A percentile compares a stretch with the other conserved stretches of the same genome.
Conservation (phyloP, 2,329 filamentous ascomycete genomes). For the Penicillium decumbens region DNA sequence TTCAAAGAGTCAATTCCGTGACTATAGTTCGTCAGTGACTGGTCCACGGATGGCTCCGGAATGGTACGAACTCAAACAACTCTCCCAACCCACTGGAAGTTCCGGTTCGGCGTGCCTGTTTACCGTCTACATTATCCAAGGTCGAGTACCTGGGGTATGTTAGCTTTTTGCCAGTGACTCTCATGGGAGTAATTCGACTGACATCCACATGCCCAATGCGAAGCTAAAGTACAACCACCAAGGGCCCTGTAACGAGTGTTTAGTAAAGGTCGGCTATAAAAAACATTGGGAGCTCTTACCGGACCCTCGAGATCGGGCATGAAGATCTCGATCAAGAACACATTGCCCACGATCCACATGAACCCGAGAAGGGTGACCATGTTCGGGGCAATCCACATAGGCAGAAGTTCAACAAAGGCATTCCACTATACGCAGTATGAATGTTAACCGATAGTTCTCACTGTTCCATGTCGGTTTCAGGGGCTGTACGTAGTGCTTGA, state of each 20-base stretch:
- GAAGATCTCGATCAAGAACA: slow-evolving; percentile 67
- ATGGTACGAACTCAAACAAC: slow-evolving; percentile 70
- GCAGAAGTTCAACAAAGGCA: slow-evolving; percentile 83
- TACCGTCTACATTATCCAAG: slow-evolving; percentile 98
- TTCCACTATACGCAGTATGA: slow-evolving; percentile 68
- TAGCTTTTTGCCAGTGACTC: slow-evolving; percentile 6
- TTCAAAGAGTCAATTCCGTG: slow-evolving; percentile 98
- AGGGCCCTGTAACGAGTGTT: slow-evolving; percentile 57
- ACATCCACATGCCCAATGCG: slow-evolving; percentile 94
- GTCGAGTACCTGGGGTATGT: slow-evolving; percentile 64
- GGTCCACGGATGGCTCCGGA: slow-evolving; percentile 6
- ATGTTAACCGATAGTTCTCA: not conserved
- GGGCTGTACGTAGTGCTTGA: slow-evolving; percentile 78
- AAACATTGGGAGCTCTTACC: slow-evolving; percentile 49
- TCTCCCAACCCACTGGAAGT: slow-evolving; percentile 93
- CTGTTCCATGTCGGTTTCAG: not conserved
- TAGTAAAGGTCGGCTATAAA: slow-evolving; percentile 4
- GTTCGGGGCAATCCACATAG: slow-evolving; percentile 94
- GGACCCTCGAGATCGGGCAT: slow-evolving; percentile 90
- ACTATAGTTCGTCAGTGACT: slow-evolving; percentile 38
- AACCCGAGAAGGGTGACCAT: slow-evolving; percentile 96
- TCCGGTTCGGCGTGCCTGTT: slow-evolving; percentile 90
- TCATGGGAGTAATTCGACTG: slow-evolving; percentile 18
- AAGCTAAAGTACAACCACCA: slow-evolving; percentile 96
- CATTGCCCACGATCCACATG: slow-evolving; percentile 84